Percentiles rank a stretch among this genome's conserved stretches.
Conservation (phyloP, 2,329 filamentous ascomycete species). For the Penicillium sp. region DNA sequence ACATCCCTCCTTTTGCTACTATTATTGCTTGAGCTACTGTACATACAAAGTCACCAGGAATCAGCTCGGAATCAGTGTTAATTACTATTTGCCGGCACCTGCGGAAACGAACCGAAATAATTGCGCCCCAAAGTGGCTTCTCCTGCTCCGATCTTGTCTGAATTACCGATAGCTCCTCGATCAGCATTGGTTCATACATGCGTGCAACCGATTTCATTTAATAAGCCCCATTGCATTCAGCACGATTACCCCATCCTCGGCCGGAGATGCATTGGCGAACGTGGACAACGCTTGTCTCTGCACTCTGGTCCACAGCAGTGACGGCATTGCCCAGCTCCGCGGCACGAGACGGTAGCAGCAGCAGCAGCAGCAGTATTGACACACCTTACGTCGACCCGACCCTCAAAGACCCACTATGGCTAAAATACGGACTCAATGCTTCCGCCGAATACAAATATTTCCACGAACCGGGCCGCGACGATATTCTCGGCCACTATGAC, state of each 20-base stretch:
- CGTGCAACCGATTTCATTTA: neutral
- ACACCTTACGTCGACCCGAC: conserved; percentile 16
- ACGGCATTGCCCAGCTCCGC: conserved; percentile 23
- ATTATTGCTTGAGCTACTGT: neutral
- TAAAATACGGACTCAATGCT: conserved; percentile 33
- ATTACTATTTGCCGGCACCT: neutral
- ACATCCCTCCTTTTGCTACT: neutral
- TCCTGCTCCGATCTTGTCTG: neutral
- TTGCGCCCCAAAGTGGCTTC: neutral
- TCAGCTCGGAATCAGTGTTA: neutral
- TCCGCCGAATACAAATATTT: conserved; percentile 62
- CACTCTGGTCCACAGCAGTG: conserved; percentile 24
- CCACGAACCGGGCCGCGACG: conserved; percentile 63
- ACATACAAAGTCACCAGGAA: conserved; percentile 1
- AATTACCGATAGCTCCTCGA: neutral
- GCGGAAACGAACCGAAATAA: conserved; percentile 2
- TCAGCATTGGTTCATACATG: neutral
- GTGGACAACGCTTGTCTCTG: conserved; percentile 24
- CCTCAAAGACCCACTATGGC: conserved; percentile 25
- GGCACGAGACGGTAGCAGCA: neutral
- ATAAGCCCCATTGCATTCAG: neutral
- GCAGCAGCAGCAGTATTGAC: conserved; percentile 8
- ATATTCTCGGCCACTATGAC: conserved; percentile 74
- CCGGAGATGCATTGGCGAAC: conserved; percentile 29
- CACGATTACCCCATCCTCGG: neutral